Base-by-base conservation (phyloP, 2,329 filamentous ascomycete species). In the Kalmusia sp. region DNA sequence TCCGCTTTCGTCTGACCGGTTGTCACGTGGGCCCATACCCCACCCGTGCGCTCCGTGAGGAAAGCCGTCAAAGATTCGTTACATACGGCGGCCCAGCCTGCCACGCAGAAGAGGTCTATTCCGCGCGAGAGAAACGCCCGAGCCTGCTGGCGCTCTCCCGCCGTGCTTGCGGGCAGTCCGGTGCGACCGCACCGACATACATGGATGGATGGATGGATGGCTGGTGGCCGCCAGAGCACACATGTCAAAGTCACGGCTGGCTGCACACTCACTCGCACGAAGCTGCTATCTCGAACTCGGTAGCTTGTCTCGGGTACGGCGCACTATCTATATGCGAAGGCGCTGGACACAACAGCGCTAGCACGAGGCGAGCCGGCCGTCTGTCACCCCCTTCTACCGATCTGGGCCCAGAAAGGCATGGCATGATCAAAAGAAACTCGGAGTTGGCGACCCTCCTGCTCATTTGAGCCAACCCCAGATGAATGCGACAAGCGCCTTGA, bases 401-500 rank as follows among this genome's bases (percentile, higher is more conserved):
- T n/a, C 17, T 17, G 33, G 27, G 38, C 27, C 48, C 17, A 30
- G 15, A 31, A 28, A 21, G 22, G 45, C 31, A 14, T 41, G 9
- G 28, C 19, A 41, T 41, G 12, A 24, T 47, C 14, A 30, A 39
- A 49, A 37, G n/a, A 28, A 8, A 37, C 21, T 21, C 38, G 38
- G 21, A 11, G 11, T 24, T n/a, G 9, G 19, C 43, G 21, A 46
- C 25, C 39, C 33, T 51, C 56, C 51, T 51, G 27, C 41, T 52
- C 49, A 67, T 59, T 65, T 67, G 38, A 67, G 54, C 64, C 64
- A 67, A 9, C 63, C 57, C 64, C 64, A 67, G 17, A 65, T 54
- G 49, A 67, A 67, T 31, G 49, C 49, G 11, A 64, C 52, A 19
- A 65, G 38, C 19, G 64, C 59, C 39, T 62, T 65, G 8, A 59